These are phyloP conservation scores for Lipomyces sp. DNA, from an alignment of 805 yeast species.

Conservation along the genomic window DNA sequence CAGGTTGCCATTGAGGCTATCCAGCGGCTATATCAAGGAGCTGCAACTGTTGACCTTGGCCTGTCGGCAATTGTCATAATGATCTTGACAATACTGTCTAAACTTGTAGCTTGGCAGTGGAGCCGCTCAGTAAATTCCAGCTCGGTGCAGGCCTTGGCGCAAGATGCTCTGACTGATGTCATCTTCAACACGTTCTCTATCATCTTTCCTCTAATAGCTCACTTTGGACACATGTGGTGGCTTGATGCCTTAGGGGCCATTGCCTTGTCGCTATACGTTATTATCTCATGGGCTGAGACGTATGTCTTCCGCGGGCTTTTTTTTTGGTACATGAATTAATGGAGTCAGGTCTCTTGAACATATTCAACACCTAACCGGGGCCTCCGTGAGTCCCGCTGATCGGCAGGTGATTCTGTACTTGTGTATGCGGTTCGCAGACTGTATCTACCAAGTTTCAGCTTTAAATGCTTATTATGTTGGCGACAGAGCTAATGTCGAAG, in stretches of 20 bases:
- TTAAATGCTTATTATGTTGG: constrained; percentile 79
- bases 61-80: constrained; percentile 60
- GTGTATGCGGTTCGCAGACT: constrained; percentile 69
- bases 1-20: constrained; percentile 73
- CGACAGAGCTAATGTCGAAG: constrained; percentile 75
- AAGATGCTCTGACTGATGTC: constrained; percentile 79
- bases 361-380: constrained; percentile 74
- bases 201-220: constrained; percentile 68
- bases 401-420: constrained; percentile 69
- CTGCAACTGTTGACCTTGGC: constrained; percentile 52
- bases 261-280: constrained; percentile 62
- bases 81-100: constrained; percentile 64
- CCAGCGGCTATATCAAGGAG: constrained; percentile 53
- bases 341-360: constrained; percentile 65
- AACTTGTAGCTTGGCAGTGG: constrained; percentile 65
- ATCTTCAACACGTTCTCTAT: constrained; percentile 67
- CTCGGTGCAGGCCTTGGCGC: constrained; percentile 76
- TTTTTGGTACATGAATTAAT: not conserved
- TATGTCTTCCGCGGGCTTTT: constrained; percentile 13
- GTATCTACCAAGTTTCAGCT: constrained; percentile 65
- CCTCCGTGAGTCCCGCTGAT: constrained; percentile 65
- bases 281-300: constrained; percentile 64
- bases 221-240: constrained; percentile 63
- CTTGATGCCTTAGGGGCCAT: constrained; percentile 77
- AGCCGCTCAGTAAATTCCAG: constrained; percentile 65